Percentiles rank a stretch among this genome's conserved stretches.
phyloP scores from a whole-genome alignment of 1,284 basidiomycete species.

The Puccinia sorghi region DNA sequence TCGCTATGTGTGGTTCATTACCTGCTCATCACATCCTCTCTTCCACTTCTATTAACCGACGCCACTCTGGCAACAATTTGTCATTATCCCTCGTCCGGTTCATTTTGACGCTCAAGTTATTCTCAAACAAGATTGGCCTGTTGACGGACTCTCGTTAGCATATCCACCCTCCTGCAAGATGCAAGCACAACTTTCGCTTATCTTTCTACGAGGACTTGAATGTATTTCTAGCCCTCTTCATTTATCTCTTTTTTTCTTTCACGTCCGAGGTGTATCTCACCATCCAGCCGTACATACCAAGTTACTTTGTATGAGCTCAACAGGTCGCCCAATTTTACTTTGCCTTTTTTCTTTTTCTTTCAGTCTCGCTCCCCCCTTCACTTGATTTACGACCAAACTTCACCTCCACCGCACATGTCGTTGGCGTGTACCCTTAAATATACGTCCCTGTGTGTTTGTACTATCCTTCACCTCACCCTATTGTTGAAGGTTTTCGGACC shows the following conservation, averaged over 20 bases:
- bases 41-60: background rate
- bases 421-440: too few species aligned
- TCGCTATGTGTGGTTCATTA: slow-evolving; percentile 11
- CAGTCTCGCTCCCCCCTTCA: too few species aligned
- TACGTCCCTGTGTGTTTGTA: too few species aligned
- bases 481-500: too few species aligned
- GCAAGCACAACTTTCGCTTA: background rate
- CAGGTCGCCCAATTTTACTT: background rate
- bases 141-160: background rate
- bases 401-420: too few species aligned
- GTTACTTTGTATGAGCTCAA: background rate
- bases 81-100: background rate
- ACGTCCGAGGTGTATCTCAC: background rate
- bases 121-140: background rate
- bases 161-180: background rate
- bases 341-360: too few species aligned
- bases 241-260: background rate
- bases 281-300: background rate
- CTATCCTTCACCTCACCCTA: too few species aligned
- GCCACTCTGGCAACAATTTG: background rate
- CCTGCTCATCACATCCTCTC: background rate
- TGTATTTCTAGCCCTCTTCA: background rate
- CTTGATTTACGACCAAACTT: too few species aligned
- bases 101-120: background rate
- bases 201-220: background rate